Evolutionary conservation across 106 monocot species (phyloP), one percentile per base, ranked within the genome.

Genomic region (Phalaenopsis equestris): DNA sequence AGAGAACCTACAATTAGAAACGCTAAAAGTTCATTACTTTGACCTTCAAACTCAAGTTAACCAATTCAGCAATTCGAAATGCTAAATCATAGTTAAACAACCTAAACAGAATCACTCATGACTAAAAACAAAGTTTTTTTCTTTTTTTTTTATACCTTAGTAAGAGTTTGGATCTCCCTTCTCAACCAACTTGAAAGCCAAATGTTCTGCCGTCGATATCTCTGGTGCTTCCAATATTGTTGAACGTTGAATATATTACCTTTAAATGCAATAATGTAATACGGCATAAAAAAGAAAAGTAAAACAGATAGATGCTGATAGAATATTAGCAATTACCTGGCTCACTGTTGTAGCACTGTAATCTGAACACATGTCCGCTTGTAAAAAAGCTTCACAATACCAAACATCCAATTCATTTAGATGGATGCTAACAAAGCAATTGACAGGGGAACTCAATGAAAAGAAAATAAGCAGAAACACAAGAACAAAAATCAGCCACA

Each of bases 131-230:
- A 30, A 30, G 30, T 30, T 30, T 30, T 30, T 30, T 30, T 30
- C 0, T 30, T 30, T 30, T 30, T 30, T 30, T 30, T 30, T 46
- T 36, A 41, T 83, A 90, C 90, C 88, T 83, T 84, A 52, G 75
- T 83, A 81, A 91, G 85, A 81, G 87, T 78, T 76, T 94, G 93
- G 77, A 94, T 85, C 81, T 94, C 93, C 75, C 89, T 87, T 84
- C 73, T 89, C 42, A 94, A 81, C 93, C 93, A 94, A 75, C 41
- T 83, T 82, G 87, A 79, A 79, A 91, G 79, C 87, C 89, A 94
- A 41, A 49, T 83, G 76, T 91, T 93, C 79, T 82, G 81, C 56
- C 65, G 84, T 70, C 86, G 80, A 80, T 87, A 94, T 77, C 84
- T 86, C 8, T 68, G 79, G 18, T 46, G 75, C 75, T 86, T 86